These are phyloP conservation scores for Boletellus sp. DNA, from an alignment of 1,284 basidiomycete species.

Conservation along the genomic window DNA sequence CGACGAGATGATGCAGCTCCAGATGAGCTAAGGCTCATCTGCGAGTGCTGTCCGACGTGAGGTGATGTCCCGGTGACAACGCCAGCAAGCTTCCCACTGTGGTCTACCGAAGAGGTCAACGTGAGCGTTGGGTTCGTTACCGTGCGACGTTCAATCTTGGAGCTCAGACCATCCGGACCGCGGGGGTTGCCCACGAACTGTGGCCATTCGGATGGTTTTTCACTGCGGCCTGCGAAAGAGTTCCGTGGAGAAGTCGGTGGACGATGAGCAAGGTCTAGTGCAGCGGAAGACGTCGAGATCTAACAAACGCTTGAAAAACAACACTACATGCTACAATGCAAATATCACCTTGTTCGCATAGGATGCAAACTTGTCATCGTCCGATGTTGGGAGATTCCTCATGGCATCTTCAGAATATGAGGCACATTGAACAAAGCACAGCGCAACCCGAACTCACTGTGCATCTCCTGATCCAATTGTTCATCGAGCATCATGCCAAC, in stretches of 20 bases:
- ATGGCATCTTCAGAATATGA: slow-evolving; percentile 67
- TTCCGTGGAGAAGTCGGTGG: slow-evolving; percentile 75
- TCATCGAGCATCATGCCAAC: slow-evolving; percentile 87
- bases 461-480: slow-evolving; percentile 86
- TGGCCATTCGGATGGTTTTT: slow-evolving; percentile 91
- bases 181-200: slow-evolving; percentile 70
- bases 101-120: slow-evolving; percentile 54
- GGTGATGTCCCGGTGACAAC: slow-evolving; percentile 57
- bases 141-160: slow-evolving; percentile 58
- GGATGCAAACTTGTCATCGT: slow-evolving; percentile 80
- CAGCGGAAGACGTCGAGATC: slow-evolving; percentile 88
- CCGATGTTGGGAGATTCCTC: slow-evolving; percentile 86
- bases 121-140: slow-evolving; percentile 72
- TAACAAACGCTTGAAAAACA: slow-evolving; percentile 28
- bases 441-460: slow-evolving; percentile 56
- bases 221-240: slow-evolving; percentile 55
- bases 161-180: slow-evolving; percentile 50
- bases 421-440: slow-evolving; percentile 7
- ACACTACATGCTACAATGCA: not conserved
- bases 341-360: slow-evolving; percentile 64
- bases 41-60: slow-evolving; percentile 58
- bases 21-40: slow-evolving; percentile 45
- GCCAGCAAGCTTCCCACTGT: slow-evolving; percentile 41
- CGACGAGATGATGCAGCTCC: slow-evolving; percentile 53
- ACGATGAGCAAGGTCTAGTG: slow-evolving; percentile 87